Conservation (phyloP, 2,329 filamentous ascomycete species). For the Fusarium xylarioides region DNA sequence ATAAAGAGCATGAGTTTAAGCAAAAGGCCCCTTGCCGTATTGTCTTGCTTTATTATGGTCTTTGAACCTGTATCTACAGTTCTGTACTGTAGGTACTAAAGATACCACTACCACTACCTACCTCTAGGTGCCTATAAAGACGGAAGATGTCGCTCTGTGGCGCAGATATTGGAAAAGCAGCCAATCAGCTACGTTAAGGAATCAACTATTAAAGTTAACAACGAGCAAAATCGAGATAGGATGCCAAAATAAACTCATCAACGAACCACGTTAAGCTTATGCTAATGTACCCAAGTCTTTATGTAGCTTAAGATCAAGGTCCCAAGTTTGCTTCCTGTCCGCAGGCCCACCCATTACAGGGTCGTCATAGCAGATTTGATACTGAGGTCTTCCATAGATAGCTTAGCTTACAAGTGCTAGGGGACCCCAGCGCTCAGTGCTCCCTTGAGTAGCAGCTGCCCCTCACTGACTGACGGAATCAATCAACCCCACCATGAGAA, state of each 20-base stretch:
- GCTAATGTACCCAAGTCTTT: neutral
- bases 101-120: neutral
- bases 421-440: conserved; percentile 2
- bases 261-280: neutral
- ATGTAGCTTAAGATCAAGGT: neutral
- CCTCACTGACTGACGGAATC: conserved; percentile 9
- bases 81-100: neutral
- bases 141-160: conserved; percentile 9
- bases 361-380: conserved; percentile 3
- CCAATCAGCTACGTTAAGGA: neutral
- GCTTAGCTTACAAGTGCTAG: neutral
- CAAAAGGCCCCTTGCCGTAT: neutral
- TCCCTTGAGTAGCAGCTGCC: neutral
- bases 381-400: neutral
- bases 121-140: neutral
- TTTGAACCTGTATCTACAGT: neutral
- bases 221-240: neutral
- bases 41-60: neutral
- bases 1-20: neutral
- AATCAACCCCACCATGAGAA: conserved; percentile 30
- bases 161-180: neutral
- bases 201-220: neutral
- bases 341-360: neutral
- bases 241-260: neutral
- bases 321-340: neutral